Evolutionary conservation across 2,329 filamentous ascomycete genomes (phyloP), one percentile per base, ranked within the genome.

Genomic region (Fusarium heterosporum): DNA sequence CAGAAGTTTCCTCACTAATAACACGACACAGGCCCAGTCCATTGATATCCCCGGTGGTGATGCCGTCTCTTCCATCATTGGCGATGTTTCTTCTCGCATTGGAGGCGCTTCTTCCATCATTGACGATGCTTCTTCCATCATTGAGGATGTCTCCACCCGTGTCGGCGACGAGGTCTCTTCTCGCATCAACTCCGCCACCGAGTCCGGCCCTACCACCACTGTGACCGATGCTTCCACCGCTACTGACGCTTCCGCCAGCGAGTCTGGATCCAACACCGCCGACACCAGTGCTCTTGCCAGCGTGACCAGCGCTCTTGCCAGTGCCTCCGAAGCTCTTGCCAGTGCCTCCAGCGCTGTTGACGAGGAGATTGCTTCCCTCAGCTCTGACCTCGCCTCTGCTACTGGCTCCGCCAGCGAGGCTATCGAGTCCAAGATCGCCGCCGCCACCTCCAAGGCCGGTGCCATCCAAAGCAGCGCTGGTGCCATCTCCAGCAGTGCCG

Each of bases 321-420:
- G 43, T 34, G 51, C 56, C 34, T 51, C 48, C 25, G 34, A 51
- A 36, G 40, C 48, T 30, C 22, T 22, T 22, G 22, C 22, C 6
- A 22, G 34, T 36, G 34, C 34, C 9, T 61, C 63, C 10, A 61
- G 50, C 38, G 61, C 47, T 8, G 28, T 69, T 12, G 41, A 69
- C 9, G 41, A 66, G 14, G 29, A 54, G 34, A 17, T 69, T 26
- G 57, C 60, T 26, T 72, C 70, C 26, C 55, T 78, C 63, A 73
- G 69, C 63, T 74, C 70, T 8, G 66, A 48, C 39, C 64, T 77
- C 12, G 52, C 69, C 36, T 74, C 73, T 25, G 69, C 72, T 43
- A 69, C 66, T 41, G 62, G 68, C 36, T 48, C 58, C 29, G 66
- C 53, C n/a, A 63, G 65, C 9, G 59, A 56, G 13, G 61, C 67